Evolutionary conservation across 371 early-diverging fungal species (phyloP), one percentile per base, ranked within the genome.

Genomic region (Mucor plumbeus): DNA sequence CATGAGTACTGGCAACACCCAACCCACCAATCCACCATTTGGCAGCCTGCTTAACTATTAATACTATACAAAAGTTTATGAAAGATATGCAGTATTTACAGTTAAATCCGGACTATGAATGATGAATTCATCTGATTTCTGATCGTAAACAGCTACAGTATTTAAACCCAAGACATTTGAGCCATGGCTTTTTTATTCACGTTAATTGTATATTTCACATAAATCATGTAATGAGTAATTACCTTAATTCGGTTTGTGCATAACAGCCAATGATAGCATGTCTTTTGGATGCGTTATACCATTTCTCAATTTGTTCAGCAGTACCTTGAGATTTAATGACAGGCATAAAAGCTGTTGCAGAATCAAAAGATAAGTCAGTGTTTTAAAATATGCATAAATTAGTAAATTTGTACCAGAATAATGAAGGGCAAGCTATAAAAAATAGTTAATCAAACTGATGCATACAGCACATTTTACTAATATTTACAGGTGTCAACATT

Each of bases 21-120:
- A 88, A 69, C 19, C 94, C 94, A 34, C 96, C 96, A 61, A 95
- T 90, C 96, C 96, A 95, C 95, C 95, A 95, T 68, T 94, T 94
- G 53, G 92, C 84, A 13, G 94, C 85, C 80, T 80, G 61, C 4
- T 1, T 50, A 21, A 38, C 11, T 4, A 9, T 38, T 38, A 26
- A 26, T 26, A 26, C 3, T 26, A 26, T 26, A 26, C 3, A 26
- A 26, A 26, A 26, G 3, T 3, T 15, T 6, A 5, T 44, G 17
- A 6, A 13, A n/a, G 13, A 8, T 44, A 17, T 7, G n/a, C n/a
- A 44, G 3, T 17, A 31, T 61, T 47, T 82, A 79, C 82, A n/a
- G 92, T 87, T 13, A 93, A 67, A 53, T 81, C 86, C 35, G 94
- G 94, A 41, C 87, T 89, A 77, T 95, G 91, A 59, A 96, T 88